phyloP scores from a whole-genome alignment of 352 stramenopile genomes.

The Thraustochytrium striatum region DNA sequence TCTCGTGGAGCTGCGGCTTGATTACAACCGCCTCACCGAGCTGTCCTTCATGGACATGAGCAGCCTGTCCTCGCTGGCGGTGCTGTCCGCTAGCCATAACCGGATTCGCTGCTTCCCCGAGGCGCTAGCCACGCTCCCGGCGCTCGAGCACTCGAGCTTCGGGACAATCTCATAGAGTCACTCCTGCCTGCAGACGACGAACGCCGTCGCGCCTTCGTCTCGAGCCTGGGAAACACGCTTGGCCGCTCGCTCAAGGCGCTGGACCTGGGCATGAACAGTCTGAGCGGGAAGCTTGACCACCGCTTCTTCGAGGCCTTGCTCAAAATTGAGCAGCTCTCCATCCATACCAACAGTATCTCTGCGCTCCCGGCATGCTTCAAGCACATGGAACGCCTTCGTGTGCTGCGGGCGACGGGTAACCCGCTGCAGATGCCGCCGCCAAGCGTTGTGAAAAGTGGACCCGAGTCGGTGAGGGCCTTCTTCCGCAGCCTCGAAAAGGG shows the following conservation, averaged over 20 bases:
- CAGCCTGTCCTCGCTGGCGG: background rate
- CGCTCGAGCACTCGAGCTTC: constrained; percentile 33
- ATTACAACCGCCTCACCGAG: constrained; percentile 45
- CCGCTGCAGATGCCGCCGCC: constrained; percentile 27
- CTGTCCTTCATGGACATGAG: constrained; percentile 8
- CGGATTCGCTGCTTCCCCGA: constrained; percentile 21
- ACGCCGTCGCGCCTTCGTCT: background rate
- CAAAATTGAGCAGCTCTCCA: constrained; percentile 33
- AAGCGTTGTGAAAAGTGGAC: constrained; percentile 2
- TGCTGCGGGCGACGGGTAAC: constrained; percentile 32
- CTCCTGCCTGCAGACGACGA: constrained; percentile 3
- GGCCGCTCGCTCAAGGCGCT: constrained; percentile 19
- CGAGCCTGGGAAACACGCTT: background rate
- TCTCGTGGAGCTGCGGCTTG: constrained; percentile 17
- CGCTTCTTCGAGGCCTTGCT: constrained; percentile 26
- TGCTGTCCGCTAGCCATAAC: constrained; percentile 34
- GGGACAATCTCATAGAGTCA: constrained; percentile 31
- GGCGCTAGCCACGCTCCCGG: background rate
- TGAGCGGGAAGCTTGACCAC: background rate
- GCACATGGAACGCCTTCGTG: constrained; percentile 12
- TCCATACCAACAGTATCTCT: constrained; percentile 26
- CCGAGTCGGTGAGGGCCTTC: constrained; percentile 6
- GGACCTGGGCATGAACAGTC: constrained; percentile 40
- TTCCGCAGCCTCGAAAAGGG: constrained; percentile 34
- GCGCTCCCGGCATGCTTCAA: constrained; percentile 32